These are phyloP conservation scores for Blastomyces gilchristii DNA, from an alignment of 2,329 filamentous ascomycete species.

Conservation along the genomic window DNA sequence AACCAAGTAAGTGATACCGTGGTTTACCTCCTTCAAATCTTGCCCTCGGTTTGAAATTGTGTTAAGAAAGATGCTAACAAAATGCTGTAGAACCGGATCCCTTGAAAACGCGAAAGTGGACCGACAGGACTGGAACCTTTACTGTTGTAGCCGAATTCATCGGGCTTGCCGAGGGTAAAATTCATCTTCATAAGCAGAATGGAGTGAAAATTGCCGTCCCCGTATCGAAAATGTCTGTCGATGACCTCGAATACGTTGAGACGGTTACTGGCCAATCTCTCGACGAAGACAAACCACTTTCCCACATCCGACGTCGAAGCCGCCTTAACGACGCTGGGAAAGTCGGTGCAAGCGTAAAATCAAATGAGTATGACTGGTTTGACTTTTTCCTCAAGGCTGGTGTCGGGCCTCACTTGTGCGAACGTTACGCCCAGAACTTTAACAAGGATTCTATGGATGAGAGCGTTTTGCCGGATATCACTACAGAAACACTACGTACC, in stretches of 20 bases:
- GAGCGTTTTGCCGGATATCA: slow-evolving; percentile 81
- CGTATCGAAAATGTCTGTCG: slow-evolving; percentile 86
- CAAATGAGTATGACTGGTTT: slow-evolving; percentile 89
- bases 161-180: slow-evolving; percentile 87
- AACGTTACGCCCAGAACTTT: slow-evolving; percentile 87
- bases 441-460: slow-evolving; percentile 90
- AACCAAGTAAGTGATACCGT: slow-evolving; percentile 54
- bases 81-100: slow-evolving; percentile 61
- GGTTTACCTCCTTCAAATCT: slow-evolving; percentile 15
- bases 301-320: slow-evolving; percentile 57
- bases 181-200: slow-evolving; percentile 95
- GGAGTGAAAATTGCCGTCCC: slow-evolving; percentile 98
- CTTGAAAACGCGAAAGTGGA: slow-evolving; percentile 81
- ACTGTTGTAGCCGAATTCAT: slow-evolving; percentile 96
- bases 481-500: slow-evolving; percentile 68
- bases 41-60: neutral
- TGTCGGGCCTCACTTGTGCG: slow-evolving; percentile 83
- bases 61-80: slow-evolving; percentile 4
- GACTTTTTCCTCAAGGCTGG: slow-evolving; percentile 94
- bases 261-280: slow-evolving; percentile 74
- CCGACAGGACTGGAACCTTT: slow-evolving; percentile 88
- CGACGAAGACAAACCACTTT: slow-evolving; percentile 84
- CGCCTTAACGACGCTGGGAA: slow-evolving; percentile 30
- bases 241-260: slow-evolving; percentile 93
- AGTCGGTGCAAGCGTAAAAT: slow-evolving; percentile 28